These are phyloP conservation scores for Amanita polypyramis DNA, from an alignment of 768 basidiomycete species.

Conservation along the genomic window DNA sequence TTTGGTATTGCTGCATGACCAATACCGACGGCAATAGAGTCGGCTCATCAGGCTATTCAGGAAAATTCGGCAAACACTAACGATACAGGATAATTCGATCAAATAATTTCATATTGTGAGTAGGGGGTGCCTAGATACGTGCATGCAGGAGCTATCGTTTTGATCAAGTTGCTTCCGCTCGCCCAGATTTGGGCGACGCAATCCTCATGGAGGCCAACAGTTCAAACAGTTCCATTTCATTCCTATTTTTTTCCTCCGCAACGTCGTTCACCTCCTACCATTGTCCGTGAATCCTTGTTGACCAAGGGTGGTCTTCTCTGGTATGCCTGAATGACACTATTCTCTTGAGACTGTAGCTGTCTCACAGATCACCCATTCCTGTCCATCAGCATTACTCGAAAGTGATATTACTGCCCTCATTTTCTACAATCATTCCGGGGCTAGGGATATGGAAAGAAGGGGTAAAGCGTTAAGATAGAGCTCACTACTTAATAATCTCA, in stretches of 20 bases:
- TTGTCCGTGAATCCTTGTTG: slow-evolving; percentile 13
- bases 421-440: not conserved
- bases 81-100: slow-evolving; percentile 2
- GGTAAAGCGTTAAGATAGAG: slow-evolving; percentile 24
- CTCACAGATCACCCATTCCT: slow-evolving; percentile 12
- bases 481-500: slow-evolving; percentile 41
- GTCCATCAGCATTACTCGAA: slow-evolving; percentile 12
- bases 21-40: not conserved
- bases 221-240: slow-evolving; percentile 14
- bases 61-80: not conserved
- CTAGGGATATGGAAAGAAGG: slow-evolving; percentile 16
- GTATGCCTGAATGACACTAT: slow-evolving; percentile 18
- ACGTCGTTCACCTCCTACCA: slow-evolving; percentile 23
- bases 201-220: slow-evolving; percentile 20
- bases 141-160: not conserved
- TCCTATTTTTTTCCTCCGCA: slow-evolving; percentile 25
- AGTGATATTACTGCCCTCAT: slow-evolving; percentile 7
- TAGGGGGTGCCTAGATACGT: slow-evolving; percentile 1
- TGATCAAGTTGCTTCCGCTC: slow-evolving; percentile 8
- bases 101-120: slow-evolving; percentile 7
- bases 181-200: slow-evolving; percentile 23
- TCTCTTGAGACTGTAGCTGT: slow-evolving; percentile 7
- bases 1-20: not conserved
- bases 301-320: slow-evolving; percentile 5
- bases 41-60: not conserved